Conservation (phyloP, 2,329 filamentous ascomycete species). For the Ramularia endophylla region DNA sequence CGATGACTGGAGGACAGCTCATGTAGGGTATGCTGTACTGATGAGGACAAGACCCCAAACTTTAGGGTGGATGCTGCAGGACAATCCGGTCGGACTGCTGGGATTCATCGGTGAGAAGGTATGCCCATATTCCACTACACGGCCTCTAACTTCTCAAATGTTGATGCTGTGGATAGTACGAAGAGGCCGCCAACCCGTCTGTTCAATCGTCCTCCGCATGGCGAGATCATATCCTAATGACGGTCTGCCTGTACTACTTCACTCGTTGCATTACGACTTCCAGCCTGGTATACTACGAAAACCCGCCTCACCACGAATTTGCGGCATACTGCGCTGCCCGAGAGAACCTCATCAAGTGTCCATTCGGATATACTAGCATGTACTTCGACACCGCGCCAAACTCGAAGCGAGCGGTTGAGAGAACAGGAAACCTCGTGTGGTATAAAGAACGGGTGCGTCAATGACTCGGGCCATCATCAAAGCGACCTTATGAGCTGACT, state of each 20-base stretch:
- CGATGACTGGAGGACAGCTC: constrained; percentile 34
- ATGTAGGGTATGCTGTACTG: constrained; percentile 38
- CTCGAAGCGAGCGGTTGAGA: constrained; percentile 29
- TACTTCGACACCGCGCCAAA: constrained; percentile 35
- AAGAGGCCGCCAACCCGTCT: constrained; percentile 34
- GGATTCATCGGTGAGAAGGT: constrained; percentile 43
- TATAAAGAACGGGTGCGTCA: constrained; percentile 27
- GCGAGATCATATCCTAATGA: constrained; percentile 29
- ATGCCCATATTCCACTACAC: no score
- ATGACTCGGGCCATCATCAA: no score
- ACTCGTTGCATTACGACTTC: constrained; percentile 34
- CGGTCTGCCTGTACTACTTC: constrained; percentile 35
- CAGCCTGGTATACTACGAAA: constrained; percentile 36
- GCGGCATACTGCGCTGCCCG: constrained; percentile 31
- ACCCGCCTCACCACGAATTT: constrained; percentile 35
- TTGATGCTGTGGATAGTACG: no score
- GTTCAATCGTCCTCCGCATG: constrained; percentile 29
- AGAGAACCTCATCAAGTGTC: constrained; percentile 34
- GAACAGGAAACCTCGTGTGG: constrained; percentile 34
- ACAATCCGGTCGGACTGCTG: constrained; percentile 41
- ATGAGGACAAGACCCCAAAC: constrained; percentile 42
- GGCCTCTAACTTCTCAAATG: no score
- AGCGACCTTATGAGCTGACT: no score
- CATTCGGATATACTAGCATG: constrained; percentile 35
- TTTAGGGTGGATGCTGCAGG: constrained; percentile 37